Percentiles rank a stretch among this genome's conserved stretches.
phyloP scores from a whole-genome alignment of 805 yeast species.

The Candida suzukii region DNA sequence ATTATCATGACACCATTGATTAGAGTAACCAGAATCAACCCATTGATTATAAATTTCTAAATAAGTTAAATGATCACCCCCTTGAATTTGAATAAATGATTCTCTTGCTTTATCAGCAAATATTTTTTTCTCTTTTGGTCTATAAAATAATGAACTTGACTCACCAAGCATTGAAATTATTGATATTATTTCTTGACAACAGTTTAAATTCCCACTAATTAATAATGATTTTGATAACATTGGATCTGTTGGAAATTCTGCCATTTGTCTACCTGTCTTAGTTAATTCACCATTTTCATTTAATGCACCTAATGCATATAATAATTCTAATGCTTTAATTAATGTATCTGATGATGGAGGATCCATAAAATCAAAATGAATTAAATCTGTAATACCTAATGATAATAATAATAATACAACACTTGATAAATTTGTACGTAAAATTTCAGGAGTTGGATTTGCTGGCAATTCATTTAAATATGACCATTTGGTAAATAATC shows the following conservation, averaged over 20 bases:
- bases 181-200: slow-evolving; percentile 62
- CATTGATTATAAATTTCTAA: slow-evolving; percentile 74
- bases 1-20: slow-evolving; percentile 81
- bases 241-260: slow-evolving; percentile 89
- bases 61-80: slow-evolving; percentile 77
- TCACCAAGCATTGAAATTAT: slow-evolving; percentile 82
- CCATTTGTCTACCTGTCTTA: slow-evolving; percentile 73
- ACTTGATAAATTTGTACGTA: slow-evolving; percentile 71
- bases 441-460: slow-evolving; percentile 87
- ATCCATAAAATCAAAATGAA: slow-evolving; percentile 86
- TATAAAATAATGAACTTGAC: slow-evolving; percentile 58
- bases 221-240: slow-evolving; percentile 74
- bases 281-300: slow-evolving; percentile 77
- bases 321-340: slow-evolving; percentile 66
- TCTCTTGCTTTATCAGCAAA: slow-evolving; percentile 60
- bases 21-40: slow-evolving; percentile 58
- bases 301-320: slow-evolving; percentile 85
- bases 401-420: slow-evolving; percentile 74
- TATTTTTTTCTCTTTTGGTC: slow-evolving; percentile 62
- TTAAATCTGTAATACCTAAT: slow-evolving; percentile 75
- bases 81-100: slow-evolving; percentile 39
- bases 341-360: slow-evolving; percentile 73
- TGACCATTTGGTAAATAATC: slow-evolving; percentile 81
- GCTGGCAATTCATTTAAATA: slow-evolving; percentile 69
- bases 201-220: slow-evolving; percentile 50